Conservation (phyloP, 2,329 filamentous ascomycete species). For the Fusarium sp. region DNA sequence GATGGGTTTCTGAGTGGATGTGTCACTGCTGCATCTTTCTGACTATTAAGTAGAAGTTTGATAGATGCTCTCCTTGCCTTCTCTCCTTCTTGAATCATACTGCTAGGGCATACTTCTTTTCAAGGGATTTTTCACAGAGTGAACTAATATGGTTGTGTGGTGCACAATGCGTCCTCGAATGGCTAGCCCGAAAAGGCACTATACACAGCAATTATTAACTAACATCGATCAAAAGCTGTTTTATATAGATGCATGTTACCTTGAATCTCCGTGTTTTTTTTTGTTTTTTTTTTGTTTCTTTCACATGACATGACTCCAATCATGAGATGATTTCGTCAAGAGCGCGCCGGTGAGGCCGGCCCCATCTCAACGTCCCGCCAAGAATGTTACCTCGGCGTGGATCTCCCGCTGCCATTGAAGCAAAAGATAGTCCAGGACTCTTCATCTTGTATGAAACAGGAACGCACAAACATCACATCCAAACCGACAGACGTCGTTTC, state of each 20-base stretch:
- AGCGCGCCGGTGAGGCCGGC: not conserved
- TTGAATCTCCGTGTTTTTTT: not conserved
- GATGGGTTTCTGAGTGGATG: not conserved
- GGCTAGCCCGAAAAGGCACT: not conserved
- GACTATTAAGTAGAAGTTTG: not conserved
- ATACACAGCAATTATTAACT: not conserved
- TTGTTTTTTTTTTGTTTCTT: not conserved
- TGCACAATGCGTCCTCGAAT: not conserved
- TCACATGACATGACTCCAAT: not conserved
- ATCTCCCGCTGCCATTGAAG: conserved; percentile 4
- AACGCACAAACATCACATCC: not conserved
- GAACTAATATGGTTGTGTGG: not conserved
- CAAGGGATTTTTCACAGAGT: not conserved
- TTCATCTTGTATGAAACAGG: conserved; percentile 18
- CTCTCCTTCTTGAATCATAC: conserved; percentile 1
- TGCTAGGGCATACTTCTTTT: not conserved
- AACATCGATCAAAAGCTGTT: not conserved
- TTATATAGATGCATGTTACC: not conserved
- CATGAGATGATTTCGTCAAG: not conserved
- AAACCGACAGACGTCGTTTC: conserved; percentile 8
- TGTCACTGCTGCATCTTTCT: not conserved
- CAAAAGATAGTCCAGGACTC: conserved; percentile 1
- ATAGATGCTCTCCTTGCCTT: not conserved
- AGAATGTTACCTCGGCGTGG: conserved; percentile 11
- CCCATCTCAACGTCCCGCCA: conserved; percentile 4